phyloP scores from a whole-genome alignment of 768 basidiomycete genomes.

The Pluteus cervinus region DNA sequence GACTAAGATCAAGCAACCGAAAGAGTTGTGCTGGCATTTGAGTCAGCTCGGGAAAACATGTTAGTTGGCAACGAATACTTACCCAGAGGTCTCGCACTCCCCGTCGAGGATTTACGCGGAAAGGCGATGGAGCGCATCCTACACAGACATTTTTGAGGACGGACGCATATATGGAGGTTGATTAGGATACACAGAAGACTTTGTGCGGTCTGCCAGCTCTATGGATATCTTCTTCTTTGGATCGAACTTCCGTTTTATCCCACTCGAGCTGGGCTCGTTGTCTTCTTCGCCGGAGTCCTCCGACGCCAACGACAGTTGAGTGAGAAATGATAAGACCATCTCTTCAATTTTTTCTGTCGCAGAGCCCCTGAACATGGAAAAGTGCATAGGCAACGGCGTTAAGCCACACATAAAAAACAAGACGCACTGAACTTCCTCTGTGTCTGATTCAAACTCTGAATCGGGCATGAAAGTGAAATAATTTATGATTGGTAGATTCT shows the following conservation, averaged over 20 bases:
- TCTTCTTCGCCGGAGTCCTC: slow-evolving; percentile 7
- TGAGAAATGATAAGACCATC: slow-evolving; percentile 29
- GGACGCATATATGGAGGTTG: slow-evolving; percentile 1
- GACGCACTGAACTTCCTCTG: too few relatives aligned
- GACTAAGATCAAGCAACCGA: slow-evolving; percentile 58
- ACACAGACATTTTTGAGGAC: slow-evolving; percentile 8
- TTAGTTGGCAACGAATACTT: slow-evolving; percentile 12
- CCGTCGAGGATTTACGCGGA: slow-evolving; percentile 27
- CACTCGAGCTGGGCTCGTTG: background rate
- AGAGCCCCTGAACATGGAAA: too few relatives aligned
- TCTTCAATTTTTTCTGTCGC: slow-evolving; percentile 26
- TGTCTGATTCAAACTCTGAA: too few relatives aligned
- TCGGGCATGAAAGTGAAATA: too few relatives aligned
- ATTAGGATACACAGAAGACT: slow-evolving; percentile 4
- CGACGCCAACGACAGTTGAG: slow-evolving; percentile 22
- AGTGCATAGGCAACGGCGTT: too few relatives aligned
- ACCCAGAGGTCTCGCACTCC: slow-evolving; percentile 37
- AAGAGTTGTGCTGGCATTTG: slow-evolving; percentile 56
- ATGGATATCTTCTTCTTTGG: slow-evolving; percentile 24
- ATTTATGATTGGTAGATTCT: too few relatives aligned
- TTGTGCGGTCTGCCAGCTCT: slow-evolving; percentile 28
- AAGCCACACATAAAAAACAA: too few relatives aligned
- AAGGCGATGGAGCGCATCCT: slow-evolving; percentile 22
- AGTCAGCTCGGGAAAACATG: slow-evolving; percentile 5
- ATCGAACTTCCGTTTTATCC: slow-evolving; percentile 8